phyloP scores from a whole-genome alignment of 306 rosid genomes.

The Glycine latifolia region DNA sequence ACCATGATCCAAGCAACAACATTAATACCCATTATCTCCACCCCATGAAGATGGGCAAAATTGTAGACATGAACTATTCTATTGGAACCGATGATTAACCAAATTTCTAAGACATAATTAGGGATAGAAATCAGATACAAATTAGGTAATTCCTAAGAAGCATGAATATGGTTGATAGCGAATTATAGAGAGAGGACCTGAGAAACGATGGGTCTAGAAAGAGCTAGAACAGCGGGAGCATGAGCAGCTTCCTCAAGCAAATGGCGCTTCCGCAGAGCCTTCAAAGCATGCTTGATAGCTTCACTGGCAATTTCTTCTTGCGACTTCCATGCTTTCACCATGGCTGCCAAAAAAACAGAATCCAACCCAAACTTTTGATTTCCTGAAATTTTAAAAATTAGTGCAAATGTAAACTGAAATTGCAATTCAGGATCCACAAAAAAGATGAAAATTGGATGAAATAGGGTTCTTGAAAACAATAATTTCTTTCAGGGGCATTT shows the following conservation, averaged over 20 bases:
- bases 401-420: slow-evolving; percentile 1
- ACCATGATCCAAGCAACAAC: slow-evolving; percentile 31
- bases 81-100: background rate
- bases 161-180: background rate
- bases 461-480: slow-evolving; percentile 7
- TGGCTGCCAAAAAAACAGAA: slow-evolving; percentile 15
- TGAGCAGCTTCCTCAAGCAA: slow-evolving; percentile 97
- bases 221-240: slow-evolving; percentile 81
- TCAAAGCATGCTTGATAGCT: slow-evolving; percentile 84
- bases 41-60: too few relatives aligned
- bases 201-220: slow-evolving; percentile 70
- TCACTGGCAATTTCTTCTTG: slow-evolving; percentile 66
- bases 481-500: background rate
- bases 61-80: background rate
- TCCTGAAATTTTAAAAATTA: background rate
- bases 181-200: slow-evolving; percentile 54
- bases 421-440: slow-evolving; percentile 4
- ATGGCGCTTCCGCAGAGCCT: slow-evolving; percentile 87
- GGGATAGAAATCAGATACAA: background rate
- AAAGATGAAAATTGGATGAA: background rate
- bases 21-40: background rate
- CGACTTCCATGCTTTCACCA: slow-evolving; percentile 53
- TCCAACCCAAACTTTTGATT: slow-evolving; percentile 24
- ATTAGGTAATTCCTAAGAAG: slow-evolving; percentile 33
- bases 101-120: background rate